phyloP scores from a whole-genome alignment of 352 stramenopile genomes.

The Phytophthora nicotianae region DNA sequence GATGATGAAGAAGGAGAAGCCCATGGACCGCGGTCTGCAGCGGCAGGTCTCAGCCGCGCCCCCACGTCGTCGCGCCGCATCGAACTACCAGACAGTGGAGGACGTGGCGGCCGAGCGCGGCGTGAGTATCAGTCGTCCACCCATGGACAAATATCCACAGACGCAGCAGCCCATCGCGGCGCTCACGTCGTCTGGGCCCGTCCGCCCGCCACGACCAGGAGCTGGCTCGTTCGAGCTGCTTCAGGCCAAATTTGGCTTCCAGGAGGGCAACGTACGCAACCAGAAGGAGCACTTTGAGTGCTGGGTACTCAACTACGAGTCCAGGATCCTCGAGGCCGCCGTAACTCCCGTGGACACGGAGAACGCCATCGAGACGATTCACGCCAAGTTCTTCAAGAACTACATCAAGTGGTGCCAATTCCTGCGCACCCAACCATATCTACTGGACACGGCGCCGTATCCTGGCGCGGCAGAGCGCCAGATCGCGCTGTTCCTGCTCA shows the following conservation, averaged over 20 bases:
- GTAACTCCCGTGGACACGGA: conserved; percentile 48
- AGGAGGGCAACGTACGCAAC: conserved; percentile 84
- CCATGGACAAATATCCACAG: conserved; percentile 18
- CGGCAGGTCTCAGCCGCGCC: conserved; percentile 28
- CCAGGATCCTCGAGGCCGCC: conserved; percentile 38
- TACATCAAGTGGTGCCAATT: conserved; percentile 96
- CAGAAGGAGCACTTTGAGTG: conserved; percentile 88
- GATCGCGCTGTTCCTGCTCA: conserved; percentile 82
- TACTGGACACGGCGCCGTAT: conserved; percentile 52
- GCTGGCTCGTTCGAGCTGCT: conserved; percentile 78
- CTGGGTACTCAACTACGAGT: conserved; percentile 87
- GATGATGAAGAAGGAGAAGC: conserved; percentile 35
- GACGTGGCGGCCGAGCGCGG: conserved; percentile 55
- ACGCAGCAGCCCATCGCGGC: conserved; percentile 20
- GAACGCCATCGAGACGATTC: conserved; percentile 77
- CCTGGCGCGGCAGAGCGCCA: conserved; percentile 54
- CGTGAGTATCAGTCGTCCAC: conserved; percentile 41
- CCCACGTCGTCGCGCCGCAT: conserved; percentile 60
- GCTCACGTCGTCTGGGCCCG: conserved; percentile 22
- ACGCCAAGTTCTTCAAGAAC: conserved; percentile 94
- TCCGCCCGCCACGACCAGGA: conserved; percentile 31
- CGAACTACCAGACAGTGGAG: conserved; percentile 85
- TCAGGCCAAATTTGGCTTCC: conserved; percentile 87
- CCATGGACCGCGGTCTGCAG: conserved; percentile 21
- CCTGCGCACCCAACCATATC: conserved; percentile 87